Base-by-base conservation (phyloP, 306 rosid species). In the Argentina anserina region DNA sequence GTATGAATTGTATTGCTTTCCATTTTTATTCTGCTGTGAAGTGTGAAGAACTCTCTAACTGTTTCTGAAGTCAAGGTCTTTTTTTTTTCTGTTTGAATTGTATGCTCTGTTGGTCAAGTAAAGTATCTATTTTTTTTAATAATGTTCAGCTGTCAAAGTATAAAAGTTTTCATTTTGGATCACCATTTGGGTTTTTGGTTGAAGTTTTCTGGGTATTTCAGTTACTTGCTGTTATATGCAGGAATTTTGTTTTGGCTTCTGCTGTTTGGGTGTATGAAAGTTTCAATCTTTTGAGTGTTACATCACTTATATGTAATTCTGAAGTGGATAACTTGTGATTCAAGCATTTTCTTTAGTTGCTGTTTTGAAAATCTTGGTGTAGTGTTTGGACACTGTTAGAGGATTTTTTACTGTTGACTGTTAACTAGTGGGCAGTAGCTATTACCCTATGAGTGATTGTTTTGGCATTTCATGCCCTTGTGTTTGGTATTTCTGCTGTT, bases 101-200 rank as follows among this genome's bases (percentile, higher is more conserved):
- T 42, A 11, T 14, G 33, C 0, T 41, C 4, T 40, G 13, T 70
- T 52, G 63, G 47, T 52, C 21, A 50, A 34, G 34, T 50, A 17
- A 11, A 69, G 12, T 69, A 29, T 47, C 12, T 18, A 12, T 69
- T 47, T 13, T 17, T 23, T n/a, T n/a, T n/a, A n/a, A n/a, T 49
- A 4, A 46, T 26, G 52, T 17, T 18, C 20, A 45, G 49, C 18
- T 45, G 49, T 14, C 1, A 1, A 43, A 41, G 25, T 23, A 33
- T 49, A 42, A 45, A 69, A 50, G 23, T 52, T n/a, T 69, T 34
- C 23, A 50, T 69, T 47, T 69, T 69, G 41, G 11, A 47, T 39
- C 36, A 45, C 28, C 61, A 33, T 12, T 69, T 67, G n/a, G 4
- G 61, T 67, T 45, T 26, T 43, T 43, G 40, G 47, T 33, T 69